phyloP scores from a whole-genome alignment of 192 early-diverging fungal genomes.

The Entomortierella parvispora region DNA sequence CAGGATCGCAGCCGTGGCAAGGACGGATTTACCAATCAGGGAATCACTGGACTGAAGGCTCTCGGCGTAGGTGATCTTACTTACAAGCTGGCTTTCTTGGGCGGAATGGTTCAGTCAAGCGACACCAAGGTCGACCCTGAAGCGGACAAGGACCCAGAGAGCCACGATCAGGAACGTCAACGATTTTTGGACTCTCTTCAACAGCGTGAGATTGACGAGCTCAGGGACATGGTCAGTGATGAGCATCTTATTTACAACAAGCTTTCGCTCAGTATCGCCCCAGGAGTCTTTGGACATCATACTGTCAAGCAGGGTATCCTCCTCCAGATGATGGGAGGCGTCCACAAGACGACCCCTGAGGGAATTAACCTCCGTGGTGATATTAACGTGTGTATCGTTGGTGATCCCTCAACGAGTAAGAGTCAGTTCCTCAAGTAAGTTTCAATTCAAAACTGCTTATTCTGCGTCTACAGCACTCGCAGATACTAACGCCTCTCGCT shows the following conservation, averaged over 20 bases:
- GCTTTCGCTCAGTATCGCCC: conserved; percentile 85
- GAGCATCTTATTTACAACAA: conserved; percentile 77
- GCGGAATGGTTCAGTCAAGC: conserved; percentile 78
- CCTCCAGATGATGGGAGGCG: conserved; percentile 94
- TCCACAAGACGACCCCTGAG: conserved; percentile 93
- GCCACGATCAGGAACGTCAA: conserved; percentile 69
- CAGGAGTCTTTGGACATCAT: conserved; percentile 93
- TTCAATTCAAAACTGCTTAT: not conserved
- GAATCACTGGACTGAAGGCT: conserved; percentile 85
- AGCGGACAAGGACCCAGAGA: conserved; percentile 65
- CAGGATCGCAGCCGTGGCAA: conserved; percentile 50
- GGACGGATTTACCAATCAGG: conserved; percentile 76
- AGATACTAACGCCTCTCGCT: not conserved
- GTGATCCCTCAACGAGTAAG: conserved; percentile 95
- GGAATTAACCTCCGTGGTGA: conserved; percentile 96
- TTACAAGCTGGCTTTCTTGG: conserved; percentile 93
- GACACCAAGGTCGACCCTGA: conserved; percentile 50
- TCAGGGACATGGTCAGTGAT: conserved; percentile 70
- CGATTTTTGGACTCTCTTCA: conserved; percentile 73
- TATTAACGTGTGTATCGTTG: conserved; percentile 97
- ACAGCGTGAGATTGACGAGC: conserved; percentile 78
- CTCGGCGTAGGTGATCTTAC: conserved; percentile 92
- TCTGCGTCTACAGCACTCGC: too few relatives aligned
- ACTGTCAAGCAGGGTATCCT: conserved; percentile 96
- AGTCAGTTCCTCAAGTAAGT: conserved; percentile 92